A percentile compares a stretch with the other conserved stretches of the same genome.
phyloP scores from a whole-genome alignment of 495 filamentous ascomycete species.

The Pseudoneurospora amorphoporcata region DNA sequence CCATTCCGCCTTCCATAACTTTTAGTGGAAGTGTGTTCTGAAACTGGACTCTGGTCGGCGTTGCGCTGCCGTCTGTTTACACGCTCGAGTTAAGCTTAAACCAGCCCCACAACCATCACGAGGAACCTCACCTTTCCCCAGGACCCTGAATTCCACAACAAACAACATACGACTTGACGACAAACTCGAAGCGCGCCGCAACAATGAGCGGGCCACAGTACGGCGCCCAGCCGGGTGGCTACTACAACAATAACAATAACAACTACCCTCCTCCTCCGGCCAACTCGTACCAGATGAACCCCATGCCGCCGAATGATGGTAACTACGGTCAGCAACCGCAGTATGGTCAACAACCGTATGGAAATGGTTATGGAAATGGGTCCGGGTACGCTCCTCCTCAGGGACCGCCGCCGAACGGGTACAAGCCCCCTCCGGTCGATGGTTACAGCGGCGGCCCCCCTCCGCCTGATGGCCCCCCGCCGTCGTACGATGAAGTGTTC shows the following conservation, averaged over 20 bases:
- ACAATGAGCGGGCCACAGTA: not conserved
- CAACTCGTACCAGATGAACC: constrained; percentile 17
- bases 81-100: not conserved
- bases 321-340: constrained; percentile 10
- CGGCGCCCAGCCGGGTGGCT: not conserved
- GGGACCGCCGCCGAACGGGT: not conserved
- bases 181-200: not conserved
- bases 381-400: not conserved
- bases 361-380: constrained; percentile 7
- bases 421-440: constrained; percentile 8
- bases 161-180: not conserved
- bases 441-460: constrained; percentile 2
- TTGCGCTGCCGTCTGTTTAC: not conserved
- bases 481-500: constrained; percentile 69
- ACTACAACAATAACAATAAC: constrained; percentile 14
- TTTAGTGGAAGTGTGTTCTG: not conserved
- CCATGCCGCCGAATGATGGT: constrained; percentile 6
- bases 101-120: not conserved
- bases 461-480: constrained; percentile 29
- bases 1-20: not conserved
- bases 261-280: constrained; percentile 13
- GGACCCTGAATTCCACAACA: not conserved
- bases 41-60: not conserved
- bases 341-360: not conserved
- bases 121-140: not conserved